A percentile compares a stretch with the other conserved stretches of the same genome.
These are phyloP conservation scores for Candida smagusa DNA, from an alignment of 1,139 yeast species.

Conservation along the genomic window DNA sequence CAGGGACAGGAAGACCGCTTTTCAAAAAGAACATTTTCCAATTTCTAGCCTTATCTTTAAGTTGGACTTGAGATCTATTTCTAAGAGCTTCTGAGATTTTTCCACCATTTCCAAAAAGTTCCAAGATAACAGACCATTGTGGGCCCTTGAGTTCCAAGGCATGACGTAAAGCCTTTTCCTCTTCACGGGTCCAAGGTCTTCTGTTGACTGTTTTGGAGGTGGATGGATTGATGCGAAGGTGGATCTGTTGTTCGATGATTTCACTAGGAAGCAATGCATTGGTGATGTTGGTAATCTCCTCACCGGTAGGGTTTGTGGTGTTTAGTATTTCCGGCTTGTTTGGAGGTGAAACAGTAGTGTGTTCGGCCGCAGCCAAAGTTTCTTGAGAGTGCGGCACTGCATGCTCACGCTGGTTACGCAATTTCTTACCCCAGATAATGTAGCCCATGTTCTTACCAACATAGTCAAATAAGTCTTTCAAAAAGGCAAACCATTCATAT, in stretches of 20 bases:
- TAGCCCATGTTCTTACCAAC: slow-evolving; percentile 72
- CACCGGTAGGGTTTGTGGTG: slow-evolving; percentile 7
- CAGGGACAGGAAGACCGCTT: slow-evolving; percentile 69
- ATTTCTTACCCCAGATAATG: slow-evolving; percentile 66
- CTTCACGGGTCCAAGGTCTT: slow-evolving; percentile 85
- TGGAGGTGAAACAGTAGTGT: background rate
- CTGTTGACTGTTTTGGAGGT: slow-evolving; percentile 36
- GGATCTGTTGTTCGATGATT: slow-evolving; percentile 45
- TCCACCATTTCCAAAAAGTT: slow-evolving; percentile 91
- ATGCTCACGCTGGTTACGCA: slow-evolving; percentile 22
- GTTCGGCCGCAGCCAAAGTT: slow-evolving; percentile 9
- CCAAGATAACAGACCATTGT: slow-evolving; percentile 87
- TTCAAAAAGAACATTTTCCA: slow-evolving; percentile 86
- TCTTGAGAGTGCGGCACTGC: slow-evolving; percentile 29
- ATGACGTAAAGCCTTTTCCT: slow-evolving; percentile 78
- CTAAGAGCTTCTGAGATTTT: slow-evolving; percentile 76
- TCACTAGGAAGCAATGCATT: slow-evolving; percentile 43
- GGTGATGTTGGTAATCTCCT: slow-evolving; percentile 25
- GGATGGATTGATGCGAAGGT: slow-evolving; percentile 32
- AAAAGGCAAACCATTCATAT: slow-evolving; percentile 73
- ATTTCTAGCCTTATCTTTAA: slow-evolving; percentile 93
- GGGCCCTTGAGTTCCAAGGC: slow-evolving; percentile 88
- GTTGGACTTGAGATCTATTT: slow-evolving; percentile 83
- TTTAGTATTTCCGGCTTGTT: slow-evolving; percentile 1
- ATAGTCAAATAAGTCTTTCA: slow-evolving; percentile 74